These are phyloP conservation scores for Pseudogymnoascus pannorum DNA, from an alignment of 2,329 filamentous ascomycete genomes.

Conservation along the genomic window DNA sequence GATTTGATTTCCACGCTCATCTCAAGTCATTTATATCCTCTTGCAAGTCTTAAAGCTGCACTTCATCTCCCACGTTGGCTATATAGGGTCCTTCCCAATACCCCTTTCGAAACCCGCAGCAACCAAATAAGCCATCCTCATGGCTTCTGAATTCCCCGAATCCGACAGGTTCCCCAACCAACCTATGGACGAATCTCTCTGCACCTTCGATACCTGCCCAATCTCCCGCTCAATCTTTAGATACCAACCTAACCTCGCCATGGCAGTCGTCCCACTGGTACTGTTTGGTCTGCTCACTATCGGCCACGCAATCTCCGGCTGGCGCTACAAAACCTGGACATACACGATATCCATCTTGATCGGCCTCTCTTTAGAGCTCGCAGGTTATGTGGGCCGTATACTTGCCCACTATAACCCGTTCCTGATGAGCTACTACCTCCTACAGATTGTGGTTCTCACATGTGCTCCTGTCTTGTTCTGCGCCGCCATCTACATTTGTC, in stretches of 20 bases:
- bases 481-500: slow-evolving; percentile 56
- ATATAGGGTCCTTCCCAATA: neutral
- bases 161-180: neutral
- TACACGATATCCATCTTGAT: slow-evolving; percentile 44
- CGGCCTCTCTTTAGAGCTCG: slow-evolving; percentile 47
- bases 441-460: slow-evolving; percentile 56
- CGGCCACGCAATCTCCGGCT: slow-evolving; percentile 29
- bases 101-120: neutral
- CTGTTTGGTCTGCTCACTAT: slow-evolving; percentile 42
- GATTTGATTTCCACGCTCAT: neutral
- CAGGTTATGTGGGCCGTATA: slow-evolving; percentile 54
- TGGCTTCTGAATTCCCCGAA: neutral
- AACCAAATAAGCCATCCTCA: neutral
- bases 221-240: slow-evolving; percentile 37
- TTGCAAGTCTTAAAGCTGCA: neutral
- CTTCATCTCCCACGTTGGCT: neutral
- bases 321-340: slow-evolving; percentile 20
- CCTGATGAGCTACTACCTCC: slow-evolving; percentile 40
- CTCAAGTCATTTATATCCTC: neutral
- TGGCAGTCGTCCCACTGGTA: slow-evolving; percentile 45
- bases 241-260: slow-evolving; percentile 46
- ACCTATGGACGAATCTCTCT: slow-evolving; percentile 16
- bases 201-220: slow-evolving; percentile 32
- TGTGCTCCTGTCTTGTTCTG: slow-evolving; percentile 59
- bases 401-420: slow-evolving; percentile 48